Evolutionary conservation across 129 eudicot genomes (phyloP).

Genomic region (Flaveria sonorensis): DNA sequence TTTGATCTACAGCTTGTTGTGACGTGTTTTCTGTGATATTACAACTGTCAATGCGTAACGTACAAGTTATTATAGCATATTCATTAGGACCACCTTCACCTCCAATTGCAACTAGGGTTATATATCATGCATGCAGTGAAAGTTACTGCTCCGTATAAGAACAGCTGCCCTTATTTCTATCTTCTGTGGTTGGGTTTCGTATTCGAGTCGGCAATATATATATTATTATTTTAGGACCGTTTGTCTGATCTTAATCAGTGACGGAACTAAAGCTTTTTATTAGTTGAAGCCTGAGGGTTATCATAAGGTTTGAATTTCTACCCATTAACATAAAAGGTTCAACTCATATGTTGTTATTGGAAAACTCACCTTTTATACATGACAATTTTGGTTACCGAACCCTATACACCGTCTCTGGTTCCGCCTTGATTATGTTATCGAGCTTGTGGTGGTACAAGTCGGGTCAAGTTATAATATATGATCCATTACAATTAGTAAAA

Average conservation of each 20-base stretch:
- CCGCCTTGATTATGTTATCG: neutral
- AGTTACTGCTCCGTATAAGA: constrained; percentile 15
- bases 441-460: neutral
- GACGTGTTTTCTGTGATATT: constrained; percentile 20
- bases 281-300: too few relatives aligned
- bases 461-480: neutral
- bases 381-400: too few relatives aligned
- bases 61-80: constrained; percentile 28
- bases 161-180: neutral
- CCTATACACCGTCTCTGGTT: too few relatives aligned
- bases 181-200: neutral
- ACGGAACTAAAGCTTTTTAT: too few relatives aligned
- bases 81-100: constrained; percentile 35
- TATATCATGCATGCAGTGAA: constrained; percentile 16
- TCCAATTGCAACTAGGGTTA: constrained; percentile 39
- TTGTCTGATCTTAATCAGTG: neutral
- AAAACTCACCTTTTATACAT: too few relatives aligned
- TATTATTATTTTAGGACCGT: constrained; percentile 3
- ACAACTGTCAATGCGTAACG: constrained; percentile 15
- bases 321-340: too few relatives aligned
- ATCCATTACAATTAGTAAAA: too few relatives aligned
- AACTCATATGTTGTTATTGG: too few relatives aligned
- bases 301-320: too few relatives aligned
- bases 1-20: constrained; percentile 23
- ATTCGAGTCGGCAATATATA: constrained; percentile 5